Conservation (phyloP, 768 basidiomycete genomes). For the Boletellus ananas region DNA sequence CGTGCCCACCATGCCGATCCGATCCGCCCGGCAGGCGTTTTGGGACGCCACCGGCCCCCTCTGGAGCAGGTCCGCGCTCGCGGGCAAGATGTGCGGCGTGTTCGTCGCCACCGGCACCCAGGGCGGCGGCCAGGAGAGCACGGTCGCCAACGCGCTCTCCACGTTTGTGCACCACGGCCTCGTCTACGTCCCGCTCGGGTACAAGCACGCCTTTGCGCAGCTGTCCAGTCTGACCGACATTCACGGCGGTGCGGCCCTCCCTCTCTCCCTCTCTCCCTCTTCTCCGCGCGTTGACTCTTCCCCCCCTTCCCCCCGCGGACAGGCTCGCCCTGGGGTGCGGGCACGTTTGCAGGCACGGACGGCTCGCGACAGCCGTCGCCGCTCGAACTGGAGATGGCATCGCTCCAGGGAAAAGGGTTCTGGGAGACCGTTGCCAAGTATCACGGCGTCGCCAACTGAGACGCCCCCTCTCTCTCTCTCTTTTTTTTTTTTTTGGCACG, state of each 20-base stretch:
- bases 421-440: slow-evolving; percentile 44
- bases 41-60: slow-evolving; percentile 50
- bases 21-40: slow-evolving; percentile 32
- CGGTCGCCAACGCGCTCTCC: slow-evolving; percentile 36
- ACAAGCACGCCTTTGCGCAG: slow-evolving; percentile 39
- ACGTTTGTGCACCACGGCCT: slow-evolving; percentile 56
- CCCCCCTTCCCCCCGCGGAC: background rate
- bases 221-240: slow-evolving; percentile 40
- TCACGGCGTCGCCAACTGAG: slow-evolving; percentile 18
- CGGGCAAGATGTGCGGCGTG: slow-evolving; percentile 45
- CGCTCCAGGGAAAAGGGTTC: slow-evolving; percentile 55
- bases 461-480: background rate
- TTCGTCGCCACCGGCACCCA: slow-evolving; percentile 46
- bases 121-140: slow-evolving; percentile 47
- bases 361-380: slow-evolving; percentile 58
- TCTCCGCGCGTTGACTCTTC: background rate
- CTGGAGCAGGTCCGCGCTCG: slow-evolving; percentile 39
- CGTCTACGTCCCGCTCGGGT: slow-evolving; percentile 52
- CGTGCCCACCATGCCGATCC: too few relatives aligned
- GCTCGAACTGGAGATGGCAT: slow-evolving; percentile 56
- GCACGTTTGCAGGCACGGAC: slow-evolving; percentile 53
- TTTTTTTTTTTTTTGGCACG: too few relatives aligned
- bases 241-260: slow-evolving; percentile 46
- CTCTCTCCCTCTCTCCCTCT: too few relatives aligned
- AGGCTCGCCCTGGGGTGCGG: slow-evolving; percentile 84